Base-by-base conservation (phyloP, 2,329 filamentous ascomycete species). In the Pestalotiopsis sp. region DNA sequence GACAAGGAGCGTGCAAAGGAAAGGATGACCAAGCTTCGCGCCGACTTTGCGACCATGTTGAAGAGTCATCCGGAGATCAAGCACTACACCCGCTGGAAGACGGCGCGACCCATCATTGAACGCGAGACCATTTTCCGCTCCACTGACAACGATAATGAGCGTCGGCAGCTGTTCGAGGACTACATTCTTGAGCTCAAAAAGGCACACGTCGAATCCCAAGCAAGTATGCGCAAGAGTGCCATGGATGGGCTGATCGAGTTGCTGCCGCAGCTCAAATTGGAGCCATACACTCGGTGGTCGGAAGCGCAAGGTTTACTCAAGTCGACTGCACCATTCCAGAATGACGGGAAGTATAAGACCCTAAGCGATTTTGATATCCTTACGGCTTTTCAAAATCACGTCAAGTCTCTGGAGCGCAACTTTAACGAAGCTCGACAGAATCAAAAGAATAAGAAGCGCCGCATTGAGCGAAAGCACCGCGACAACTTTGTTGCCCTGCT, bases 21-120 rank as follows among this genome's bases (percentile, higher is more conserved):
- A 81, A 91, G 96, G 77, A 86, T 97, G 79, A 87, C 93, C 74
- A 98, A 98, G 83, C 86, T 98, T 76, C 93, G 94, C 75, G 87
- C 92, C 79, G 96, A 98, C 84, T 99, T 99, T 80, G 92, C 92
- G 73, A 94, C 91, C 66, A 99, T 99, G 96, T 87, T 99, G 72
- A 94, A 92, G 81, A 94, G 94, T 72, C 95, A 99, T 79, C 94
- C 94, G 69, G 96, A 99, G 80, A 98, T 99, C 80, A 96, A 94
- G 80, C 90, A 98, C 79, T 98, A 97, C 80, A 98, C 95, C 56
- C 92, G 94, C 70, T 99, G 96, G 96, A 97, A 94, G 86, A 98
- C 94, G 17, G 96, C 95, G 65, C 91, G 93, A 63, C 94, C 94
- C 10, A 97, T 98, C 71, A 94, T 99, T 70, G 94, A 98, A 80